These are phyloP conservation scores for Kitagawia praeruptora DNA, from an alignment of 129 eudicot species.

Conservation along the genomic window DNA sequence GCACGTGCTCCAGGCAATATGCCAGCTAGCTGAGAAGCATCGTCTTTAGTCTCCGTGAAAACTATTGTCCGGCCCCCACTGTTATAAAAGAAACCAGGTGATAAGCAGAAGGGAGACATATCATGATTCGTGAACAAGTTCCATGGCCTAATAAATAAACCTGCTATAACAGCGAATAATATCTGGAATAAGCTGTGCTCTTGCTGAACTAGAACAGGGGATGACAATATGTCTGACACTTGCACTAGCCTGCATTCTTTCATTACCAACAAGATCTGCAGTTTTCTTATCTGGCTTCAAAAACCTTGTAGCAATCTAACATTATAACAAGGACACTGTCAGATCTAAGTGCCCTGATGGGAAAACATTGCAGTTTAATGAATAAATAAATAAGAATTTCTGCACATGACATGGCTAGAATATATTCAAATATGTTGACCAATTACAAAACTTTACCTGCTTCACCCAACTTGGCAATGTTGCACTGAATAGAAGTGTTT, in stretches of 20 bases:
- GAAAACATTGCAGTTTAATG: background rate
- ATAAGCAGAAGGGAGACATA: background rate
- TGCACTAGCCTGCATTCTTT: conserved; percentile 60
- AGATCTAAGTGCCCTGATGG: background rate
- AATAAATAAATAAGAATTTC: background rate
- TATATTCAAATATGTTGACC: background rate
- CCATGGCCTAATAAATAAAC: conserved; percentile 4
- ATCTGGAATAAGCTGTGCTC: conserved; percentile 87
- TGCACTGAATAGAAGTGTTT: conserved; percentile 97
- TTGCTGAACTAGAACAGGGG: conserved; percentile 80
- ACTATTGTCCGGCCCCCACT: conserved; percentile 94
- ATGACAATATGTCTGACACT: conserved; percentile 37
- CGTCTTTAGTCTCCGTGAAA: conserved; percentile 88
- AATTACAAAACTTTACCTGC: conserved; percentile 34
- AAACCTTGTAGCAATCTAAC: conserved; percentile 68
- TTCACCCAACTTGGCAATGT: conserved; percentile 92
- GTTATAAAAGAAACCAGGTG: conserved; percentile 3
- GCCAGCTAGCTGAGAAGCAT: conserved; percentile 81
- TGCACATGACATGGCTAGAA: background rate
- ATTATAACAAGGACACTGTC: conserved; percentile 1
- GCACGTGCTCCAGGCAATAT: conserved; percentile 86
- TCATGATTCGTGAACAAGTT: background rate
- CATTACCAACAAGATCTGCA: conserved; percentile 61
- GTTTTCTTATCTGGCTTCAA: conserved; percentile 55
- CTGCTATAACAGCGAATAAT: conserved; percentile 79